Evolutionary conservation across 2,329 filamentous ascomycete genomes (phyloP), one percentile per base, ranked within the genome.

Genomic region (Beauveria caledonica): DNA sequence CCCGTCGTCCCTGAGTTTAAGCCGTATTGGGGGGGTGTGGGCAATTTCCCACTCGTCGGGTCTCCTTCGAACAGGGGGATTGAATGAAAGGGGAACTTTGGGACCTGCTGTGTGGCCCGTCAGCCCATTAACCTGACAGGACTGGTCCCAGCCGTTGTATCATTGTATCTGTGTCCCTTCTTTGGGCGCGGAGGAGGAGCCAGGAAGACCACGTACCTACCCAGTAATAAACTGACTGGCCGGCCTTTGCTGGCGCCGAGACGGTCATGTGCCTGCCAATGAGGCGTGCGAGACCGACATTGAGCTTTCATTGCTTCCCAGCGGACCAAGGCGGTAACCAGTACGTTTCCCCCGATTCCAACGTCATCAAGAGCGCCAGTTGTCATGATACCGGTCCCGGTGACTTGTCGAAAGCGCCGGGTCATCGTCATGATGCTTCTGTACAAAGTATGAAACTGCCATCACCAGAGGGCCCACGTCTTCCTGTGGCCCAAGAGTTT

Each of bases 1-100:
- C 39, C 46, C 21, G 33, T 57, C 45, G 59, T 61, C 53, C n/a
- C 44, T 60, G 29, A 46, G 36, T 36, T 55, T 57, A 56, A 61
- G 58, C 59, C 48, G 40, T 56, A 56, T 57, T 21, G 46, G 59
- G 59, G 49, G 50, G 33, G 52, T 57, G 58, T 60, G 58, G 58
- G n/a, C 51, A 60, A 56, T 56, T 61, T 61, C 59, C 53, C 59
- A 61, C 59, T 61, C 59, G 36, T 61, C 53, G 59, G 59, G 51
- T 60, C 59, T 57, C 46, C 52, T 61, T 61, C 39, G 45, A 57
- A 51, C 59, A 61, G 59, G 59, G 59, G 52, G 39, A 54, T 55
- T 56, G 58, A 60, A 50, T 59, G 45, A 61, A 61, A 52, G 53
- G 59, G 52, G 58, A 60, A 61, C 15, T 42, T 40, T 48, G 44